A percentile compares a stretch with the other conserved stretches of the same genome.
These are phyloP conservation scores for Venturiaceae sp. DNA, from an alignment of 2,329 filamentous ascomycete species.

Conservation along the genomic window DNA sequence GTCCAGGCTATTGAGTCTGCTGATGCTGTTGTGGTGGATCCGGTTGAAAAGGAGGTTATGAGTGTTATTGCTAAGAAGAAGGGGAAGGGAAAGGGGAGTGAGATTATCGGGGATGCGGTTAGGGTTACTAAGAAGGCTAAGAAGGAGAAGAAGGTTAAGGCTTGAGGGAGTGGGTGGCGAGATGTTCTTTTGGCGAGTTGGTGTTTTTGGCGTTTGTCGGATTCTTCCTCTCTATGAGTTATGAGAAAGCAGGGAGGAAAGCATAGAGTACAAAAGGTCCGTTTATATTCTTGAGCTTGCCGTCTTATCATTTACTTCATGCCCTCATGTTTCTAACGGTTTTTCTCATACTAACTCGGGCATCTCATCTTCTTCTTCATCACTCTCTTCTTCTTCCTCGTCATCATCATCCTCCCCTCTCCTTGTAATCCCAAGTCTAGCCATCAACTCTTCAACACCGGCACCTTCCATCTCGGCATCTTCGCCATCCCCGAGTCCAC, in stretches of 20 bases:
- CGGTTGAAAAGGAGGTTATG: slow-evolving; percentile 3
- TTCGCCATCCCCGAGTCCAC: slow-evolving; percentile 16
- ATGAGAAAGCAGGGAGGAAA: too few species aligned
- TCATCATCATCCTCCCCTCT: slow-evolving; percentile 11
- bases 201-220: not conserved
- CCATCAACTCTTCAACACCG: not conserved
- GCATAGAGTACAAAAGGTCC: too few species aligned
- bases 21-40: slow-evolving; percentile 3
- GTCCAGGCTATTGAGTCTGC: slow-evolving; percentile 1
- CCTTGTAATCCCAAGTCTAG: not conserved
- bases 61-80: slow-evolving; percentile 4
- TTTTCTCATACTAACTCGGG: not conserved
- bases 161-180: slow-evolving; percentile 11
- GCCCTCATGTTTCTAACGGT: too few species aligned
- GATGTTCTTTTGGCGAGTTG: not conserved
- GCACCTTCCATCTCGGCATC: not conserved
- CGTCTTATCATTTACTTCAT: too few species aligned
- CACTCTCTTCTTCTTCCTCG: slow-evolving; percentile 29
- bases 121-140: slow-evolving; percentile 15
- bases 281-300: too few species aligned
- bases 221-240: too few species aligned
- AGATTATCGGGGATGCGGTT: slow-evolving; percentile 10
- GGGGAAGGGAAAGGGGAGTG: slow-evolving; percentile 3
- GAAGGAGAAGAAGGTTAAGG: slow-evolving; percentile 7
- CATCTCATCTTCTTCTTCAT: not conserved